A percentile compares a stretch with the other conserved stretches of the same genome.
phyloP scores from a whole-genome alignment of 768 basidiomycete genomes.

The Lactarius akahatsu region DNA sequence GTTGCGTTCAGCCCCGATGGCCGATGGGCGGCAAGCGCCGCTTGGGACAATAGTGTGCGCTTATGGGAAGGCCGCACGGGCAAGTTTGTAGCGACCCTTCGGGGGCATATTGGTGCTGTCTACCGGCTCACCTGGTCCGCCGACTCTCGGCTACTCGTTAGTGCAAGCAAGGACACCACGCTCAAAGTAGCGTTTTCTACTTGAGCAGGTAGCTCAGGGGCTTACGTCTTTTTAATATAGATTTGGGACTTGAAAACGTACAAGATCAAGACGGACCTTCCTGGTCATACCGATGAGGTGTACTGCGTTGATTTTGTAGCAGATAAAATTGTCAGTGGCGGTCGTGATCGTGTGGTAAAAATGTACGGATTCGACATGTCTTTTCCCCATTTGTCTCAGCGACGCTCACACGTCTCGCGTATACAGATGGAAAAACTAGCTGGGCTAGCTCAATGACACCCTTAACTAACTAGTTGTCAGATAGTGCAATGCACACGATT shows the following conservation, averaged over 20 bases:
- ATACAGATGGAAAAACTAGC: slow-evolving; percentile 28
- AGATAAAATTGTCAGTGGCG: slow-evolving; percentile 99
- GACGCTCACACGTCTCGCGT: neutral
- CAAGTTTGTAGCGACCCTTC: slow-evolving; percentile 85
- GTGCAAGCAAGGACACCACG: slow-evolving; percentile 94
- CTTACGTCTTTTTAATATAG: slow-evolving; percentile 40
- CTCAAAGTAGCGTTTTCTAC: slow-evolving; percentile 65
- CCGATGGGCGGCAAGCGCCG: slow-evolving; percentile 85
- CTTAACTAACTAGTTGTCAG: neutral
- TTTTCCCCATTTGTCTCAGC: neutral
- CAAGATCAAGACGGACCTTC: slow-evolving; percentile 91
- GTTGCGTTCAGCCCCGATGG: slow-evolving; percentile 96
- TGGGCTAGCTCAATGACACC: neutral
- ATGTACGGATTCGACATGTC: slow-evolving; percentile 58
- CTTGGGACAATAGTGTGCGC: slow-evolving; percentile 88
- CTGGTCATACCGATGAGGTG: slow-evolving; percentile 96
- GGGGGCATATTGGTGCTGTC: slow-evolving; percentile 93
- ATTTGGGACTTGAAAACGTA: slow-evolving; percentile 97
- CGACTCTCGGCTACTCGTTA: slow-evolving; percentile 87
- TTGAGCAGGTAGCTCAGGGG: neutral
- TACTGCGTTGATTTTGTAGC: slow-evolving; percentile 99
- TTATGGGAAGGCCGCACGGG: slow-evolving; percentile 86
- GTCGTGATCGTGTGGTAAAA: slow-evolving; percentile 86
- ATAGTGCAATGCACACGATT: neutral
- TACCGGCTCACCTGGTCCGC: slow-evolving; percentile 95